Percentiles rank a stretch among this genome's conserved stretches.
Conservation (phyloP, 805 yeast species). For the Cyberlindnera xylosilytica region DNA sequence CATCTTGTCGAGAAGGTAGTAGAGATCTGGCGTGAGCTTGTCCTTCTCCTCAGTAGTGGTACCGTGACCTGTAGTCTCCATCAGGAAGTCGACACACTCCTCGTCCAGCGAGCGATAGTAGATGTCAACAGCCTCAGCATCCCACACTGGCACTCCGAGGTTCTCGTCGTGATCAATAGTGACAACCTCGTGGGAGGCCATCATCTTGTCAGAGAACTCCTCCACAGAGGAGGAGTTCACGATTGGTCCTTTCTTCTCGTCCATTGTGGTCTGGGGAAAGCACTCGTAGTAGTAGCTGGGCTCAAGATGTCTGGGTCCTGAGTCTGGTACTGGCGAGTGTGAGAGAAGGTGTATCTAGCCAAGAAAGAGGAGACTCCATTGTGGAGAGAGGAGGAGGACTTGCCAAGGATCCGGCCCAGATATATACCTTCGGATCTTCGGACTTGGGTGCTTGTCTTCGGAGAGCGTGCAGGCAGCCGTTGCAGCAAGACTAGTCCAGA, state of each 20-base stretch:
- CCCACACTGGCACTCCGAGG: constrained; percentile 9
- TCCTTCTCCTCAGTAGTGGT: constrained; percentile 8
- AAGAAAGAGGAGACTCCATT: background rate
- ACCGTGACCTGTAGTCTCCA: constrained; percentile 20
- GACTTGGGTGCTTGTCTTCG: no score
- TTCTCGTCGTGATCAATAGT: background rate
- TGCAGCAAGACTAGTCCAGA: no score
- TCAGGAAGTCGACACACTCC: constrained; percentile 3
- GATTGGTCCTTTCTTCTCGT: background rate
- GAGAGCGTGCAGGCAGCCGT: no score
- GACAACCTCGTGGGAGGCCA: background rate
- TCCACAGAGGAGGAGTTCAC: background rate
- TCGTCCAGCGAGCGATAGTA: constrained; percentile 10
- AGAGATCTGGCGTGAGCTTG: constrained; percentile 13
- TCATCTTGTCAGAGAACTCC: background rate
- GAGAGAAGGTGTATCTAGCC: no score
- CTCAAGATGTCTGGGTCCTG: no score
- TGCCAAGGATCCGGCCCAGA: no score
- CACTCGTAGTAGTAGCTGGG: no score
- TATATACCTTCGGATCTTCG: no score
- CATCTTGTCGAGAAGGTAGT: constrained; percentile 14
- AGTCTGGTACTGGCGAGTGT: no score
- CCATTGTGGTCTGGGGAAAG: background rate
- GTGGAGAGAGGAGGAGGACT: no score
- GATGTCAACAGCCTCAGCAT: constrained; percentile 9